These are phyloP conservation scores for Andrographis paniculata DNA, from an alignment of 305 asterid genomes.

Conservation along the genomic window DNA sequence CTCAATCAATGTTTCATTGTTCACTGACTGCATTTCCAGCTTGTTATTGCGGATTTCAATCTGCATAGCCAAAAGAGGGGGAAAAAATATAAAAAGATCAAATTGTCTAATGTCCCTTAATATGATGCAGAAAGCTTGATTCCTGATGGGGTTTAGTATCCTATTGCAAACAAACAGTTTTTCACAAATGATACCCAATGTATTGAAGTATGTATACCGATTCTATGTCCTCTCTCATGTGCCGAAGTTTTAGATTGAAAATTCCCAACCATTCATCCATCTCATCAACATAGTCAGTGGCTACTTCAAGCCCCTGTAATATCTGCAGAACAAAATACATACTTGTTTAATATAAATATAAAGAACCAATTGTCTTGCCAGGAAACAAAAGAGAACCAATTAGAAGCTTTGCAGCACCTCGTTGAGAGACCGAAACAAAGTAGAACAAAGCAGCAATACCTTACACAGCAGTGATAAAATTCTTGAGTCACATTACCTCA, in stretches of 20 bases:
- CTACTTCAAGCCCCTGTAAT: constrained; percentile 78
- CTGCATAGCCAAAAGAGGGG: too few relatives aligned
- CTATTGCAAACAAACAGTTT: constrained; percentile 6
- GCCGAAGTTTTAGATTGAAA: constrained; percentile 88
- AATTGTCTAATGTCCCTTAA: too few relatives aligned
- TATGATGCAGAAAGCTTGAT: constrained; percentile 17
- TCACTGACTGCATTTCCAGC: constrained; percentile 96
- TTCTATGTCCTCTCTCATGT: constrained; percentile 99
- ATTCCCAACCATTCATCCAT: constrained; percentile 98
- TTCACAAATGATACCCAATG: constrained; percentile 19
- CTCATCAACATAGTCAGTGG: constrained; percentile 81
- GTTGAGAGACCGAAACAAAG: neutral
- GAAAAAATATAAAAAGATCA: too few relatives aligned
- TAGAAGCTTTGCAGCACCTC: constrained; percentile 12
- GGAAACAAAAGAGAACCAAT: neutral
- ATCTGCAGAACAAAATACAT: constrained; percentile 77
- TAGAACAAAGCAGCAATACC: neutral
- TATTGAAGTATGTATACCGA: too few relatives aligned
- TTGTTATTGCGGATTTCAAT: constrained; percentile 93
- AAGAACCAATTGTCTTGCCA: too few relatives aligned
- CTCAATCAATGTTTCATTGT: constrained; percentile 71
- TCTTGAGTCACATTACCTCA: constrained; percentile 40
- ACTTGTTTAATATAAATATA: too few relatives aligned
- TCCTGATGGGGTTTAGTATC: too few relatives aligned
- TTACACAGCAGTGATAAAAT: constrained; percentile 14